These are phyloP conservation scores for Panicum miliaceum DNA, from an alignment of 176 grass and related monocot genomes.

Conservation along the genomic window DNA sequence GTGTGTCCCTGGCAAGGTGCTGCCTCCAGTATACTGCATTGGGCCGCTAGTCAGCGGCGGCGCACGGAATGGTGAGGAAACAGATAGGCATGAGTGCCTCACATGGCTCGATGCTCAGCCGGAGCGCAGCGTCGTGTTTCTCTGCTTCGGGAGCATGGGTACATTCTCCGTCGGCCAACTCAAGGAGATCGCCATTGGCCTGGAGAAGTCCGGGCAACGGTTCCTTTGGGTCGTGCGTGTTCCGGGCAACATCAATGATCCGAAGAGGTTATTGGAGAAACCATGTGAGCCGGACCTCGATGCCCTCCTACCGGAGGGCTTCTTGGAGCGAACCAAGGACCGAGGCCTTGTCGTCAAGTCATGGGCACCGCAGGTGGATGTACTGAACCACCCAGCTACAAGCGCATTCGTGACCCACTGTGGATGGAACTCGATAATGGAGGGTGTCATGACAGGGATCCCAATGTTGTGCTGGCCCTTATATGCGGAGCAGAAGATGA, in stretches of 20 bases:
- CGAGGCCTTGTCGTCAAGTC: constrained; percentile 29
- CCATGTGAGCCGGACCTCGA: neutral
- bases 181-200: constrained; percentile 34
- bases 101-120: constrained; percentile 56
- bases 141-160: constrained; percentile 49
- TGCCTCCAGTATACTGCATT: constrained; percentile 14
- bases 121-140: constrained; percentile 52
- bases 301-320: constrained; percentile 25
- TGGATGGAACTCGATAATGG: constrained; percentile 48
- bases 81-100: constrained; percentile 39
- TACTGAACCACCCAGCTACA: constrained; percentile 25
- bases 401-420: constrained; percentile 50
- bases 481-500: constrained; percentile 41
- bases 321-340: constrained; percentile 43
- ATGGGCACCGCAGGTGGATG: constrained; percentile 41
- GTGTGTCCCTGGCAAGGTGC: neutral
- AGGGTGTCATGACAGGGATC: constrained; percentile 31
- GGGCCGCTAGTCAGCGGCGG: constrained; percentile 13
- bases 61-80: neutral
- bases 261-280: neutral
- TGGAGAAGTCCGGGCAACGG: constrained; percentile 26
- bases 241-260: neutral
- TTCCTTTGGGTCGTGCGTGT: constrained; percentile 26
- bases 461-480: constrained; percentile 38
- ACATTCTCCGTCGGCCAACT: constrained; percentile 14